Evolutionary conservation across 208 protist species (phyloP).

Genomic region (Novymonas esmeraldas): DNA sequence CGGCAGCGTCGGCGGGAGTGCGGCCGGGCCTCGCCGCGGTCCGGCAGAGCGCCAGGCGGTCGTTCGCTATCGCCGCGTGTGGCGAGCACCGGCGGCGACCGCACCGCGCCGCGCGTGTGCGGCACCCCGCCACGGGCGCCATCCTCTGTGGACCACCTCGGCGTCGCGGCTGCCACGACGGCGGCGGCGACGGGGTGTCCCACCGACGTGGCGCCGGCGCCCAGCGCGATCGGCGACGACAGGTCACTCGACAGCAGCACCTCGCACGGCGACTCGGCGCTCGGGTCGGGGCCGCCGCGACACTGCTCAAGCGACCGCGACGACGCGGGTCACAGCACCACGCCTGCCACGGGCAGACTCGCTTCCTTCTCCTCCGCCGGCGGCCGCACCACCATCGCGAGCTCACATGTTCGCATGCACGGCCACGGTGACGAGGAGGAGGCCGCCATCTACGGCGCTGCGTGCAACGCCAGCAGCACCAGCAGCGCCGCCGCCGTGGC

Average conservation of each 20-base stretch:
- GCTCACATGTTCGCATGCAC: conserved; percentile 6
- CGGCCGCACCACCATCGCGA: background rate
- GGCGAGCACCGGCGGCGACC: too few relatives aligned
- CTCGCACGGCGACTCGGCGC: background rate
- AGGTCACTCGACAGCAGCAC: background rate
- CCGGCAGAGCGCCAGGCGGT: too few relatives aligned
- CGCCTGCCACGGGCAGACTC: background rate
- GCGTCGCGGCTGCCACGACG: too few relatives aligned
- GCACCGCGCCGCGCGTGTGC: too few relatives aligned
- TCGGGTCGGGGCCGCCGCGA: background rate
- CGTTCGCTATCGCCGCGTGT: too few relatives aligned
- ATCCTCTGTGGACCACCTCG: too few relatives aligned
- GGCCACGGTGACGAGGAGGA: conserved; percentile 3
- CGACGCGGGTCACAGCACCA: background rate
- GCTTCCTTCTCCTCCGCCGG: conserved; percentile 4
- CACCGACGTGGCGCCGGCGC: too few relatives aligned
- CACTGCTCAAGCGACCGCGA: conserved; percentile 1
- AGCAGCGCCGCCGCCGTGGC: background rate
- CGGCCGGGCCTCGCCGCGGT: too few relatives aligned
- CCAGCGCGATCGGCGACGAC: too few relatives aligned
- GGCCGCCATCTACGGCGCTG: background rate
- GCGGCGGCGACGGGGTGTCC: too few relatives aligned
- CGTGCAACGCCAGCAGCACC: background rate
- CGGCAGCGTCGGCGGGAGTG: conserved; percentile 19
- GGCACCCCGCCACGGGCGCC: too few relatives aligned